Evolutionary conservation across 306 rosid species (phyloP).

Genomic region (Astragalus glycyphyllos): DNA sequence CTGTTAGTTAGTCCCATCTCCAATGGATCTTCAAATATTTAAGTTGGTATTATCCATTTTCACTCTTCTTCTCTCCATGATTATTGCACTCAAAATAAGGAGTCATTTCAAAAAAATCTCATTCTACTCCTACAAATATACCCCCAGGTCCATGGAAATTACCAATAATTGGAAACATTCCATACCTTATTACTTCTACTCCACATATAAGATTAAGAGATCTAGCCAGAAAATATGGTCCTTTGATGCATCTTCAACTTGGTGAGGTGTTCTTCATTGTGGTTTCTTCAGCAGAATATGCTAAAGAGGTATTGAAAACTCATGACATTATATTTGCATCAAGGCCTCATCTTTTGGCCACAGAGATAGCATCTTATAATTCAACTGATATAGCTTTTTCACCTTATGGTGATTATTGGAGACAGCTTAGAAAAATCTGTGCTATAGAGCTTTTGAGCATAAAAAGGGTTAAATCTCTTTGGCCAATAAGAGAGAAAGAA

Average conservation of each 20-base stretch:
- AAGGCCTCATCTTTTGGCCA: conserved; percentile 31
- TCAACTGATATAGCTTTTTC: conserved; percentile 3
- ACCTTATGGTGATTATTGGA: conserved; percentile 45
- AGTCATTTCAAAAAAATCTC: background rate
- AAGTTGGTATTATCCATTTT: background rate
- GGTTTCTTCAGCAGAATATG: conserved; percentile 44
- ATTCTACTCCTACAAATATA: background rate
- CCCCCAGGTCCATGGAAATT: conserved; percentile 46
- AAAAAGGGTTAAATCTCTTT: conserved; percentile 17
- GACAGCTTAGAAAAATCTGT: conserved; percentile 44
- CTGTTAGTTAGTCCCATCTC: background rate
- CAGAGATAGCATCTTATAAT: background rate
- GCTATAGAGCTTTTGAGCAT: conserved; percentile 15
- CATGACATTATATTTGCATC: conserved; percentile 44
- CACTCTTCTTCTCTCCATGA: background rate
- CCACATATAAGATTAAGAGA: conserved; percentile 40
- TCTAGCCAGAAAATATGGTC: conserved; percentile 38
- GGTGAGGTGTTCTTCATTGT: conserved; percentile 34
- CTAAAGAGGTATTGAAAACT: conserved; percentile 42
- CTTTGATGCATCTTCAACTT: conserved; percentile 43
- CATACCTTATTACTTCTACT: background rate
- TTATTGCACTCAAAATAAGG: background rate
- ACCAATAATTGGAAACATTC: conserved; percentile 42
- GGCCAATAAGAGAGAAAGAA: conserved; percentile 23
- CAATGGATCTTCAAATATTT: background rate